Evolutionary conservation across 2,329 filamentous ascomycete species (phyloP), one percentile per base, ranked within the genome.

Genomic region (Calonectria multiphialidica): DNA sequence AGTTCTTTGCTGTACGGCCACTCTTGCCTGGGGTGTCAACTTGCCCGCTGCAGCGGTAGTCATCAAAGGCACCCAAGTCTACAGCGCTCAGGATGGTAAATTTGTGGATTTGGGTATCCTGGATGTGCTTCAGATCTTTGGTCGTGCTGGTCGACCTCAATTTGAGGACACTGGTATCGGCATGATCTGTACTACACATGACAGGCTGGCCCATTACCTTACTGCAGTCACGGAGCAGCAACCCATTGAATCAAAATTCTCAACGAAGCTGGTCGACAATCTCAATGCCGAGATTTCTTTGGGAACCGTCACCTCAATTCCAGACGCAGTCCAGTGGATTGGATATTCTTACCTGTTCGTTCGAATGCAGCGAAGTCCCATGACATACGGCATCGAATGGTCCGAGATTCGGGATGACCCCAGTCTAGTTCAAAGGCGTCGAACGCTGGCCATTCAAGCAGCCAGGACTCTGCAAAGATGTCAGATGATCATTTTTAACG

Each of bases 401-500:
- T 89, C 93, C 18, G 97, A 99, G 83, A 94, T 95, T 66, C 89
- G 92, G 37, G 94, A 98, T 77, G 97, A 99, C 79, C 96, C 95
- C 0, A 93, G 92, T 71, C 89, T 99, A 30, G 95, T 98, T 2
- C 93, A 97, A 80, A 90, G 96, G 76, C 91, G 97, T 64, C 91
- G 96, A 3, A 93, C 97, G 75, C 87, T 99, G 65, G 93, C 97
- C 66, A 95, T 98, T 53, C 93, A 98, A 78, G 97, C 97, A 28
- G 97, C 97, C 0, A 90, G 93, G 50, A 94, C 95, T 6, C 86
- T 99, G 50, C 96, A 98, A 80, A 90, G 96, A 80, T 98, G 95
- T 77, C 97, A 99, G 84, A 99, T 99, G 97, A 97, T 99, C 79
- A 97, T 99, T 69, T 99, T 96, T 87, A 98, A 99, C 76, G 97